These are phyloP conservation scores for Hypoxylon perforatum DNA, from an alignment of 495 filamentous ascomycete genomes.

Conservation along the genomic window DNA sequence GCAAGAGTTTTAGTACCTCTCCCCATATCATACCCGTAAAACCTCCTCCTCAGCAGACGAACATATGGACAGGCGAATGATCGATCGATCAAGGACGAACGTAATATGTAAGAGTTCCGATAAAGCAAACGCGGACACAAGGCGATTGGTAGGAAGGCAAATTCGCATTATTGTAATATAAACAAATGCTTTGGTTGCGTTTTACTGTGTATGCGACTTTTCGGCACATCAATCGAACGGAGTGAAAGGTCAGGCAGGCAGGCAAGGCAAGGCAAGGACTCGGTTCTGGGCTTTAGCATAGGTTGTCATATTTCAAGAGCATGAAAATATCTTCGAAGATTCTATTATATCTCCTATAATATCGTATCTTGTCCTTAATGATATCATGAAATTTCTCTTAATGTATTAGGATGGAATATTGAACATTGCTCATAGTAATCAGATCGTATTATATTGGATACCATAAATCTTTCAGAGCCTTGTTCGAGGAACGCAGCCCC, in stretches of 20 bases:
- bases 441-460: background rate
- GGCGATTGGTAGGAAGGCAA: slow-evolving; percentile 1
- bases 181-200: background rate
- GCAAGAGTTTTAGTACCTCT: slow-evolving; percentile 78
- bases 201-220: slow-evolving; percentile 20
- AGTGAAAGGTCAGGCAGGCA: too few relatives aligned
- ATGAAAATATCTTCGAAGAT: slow-evolving; percentile 19
- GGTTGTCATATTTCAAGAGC: slow-evolving; percentile 31
- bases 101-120: background rate
- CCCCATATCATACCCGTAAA: too few relatives aligned
- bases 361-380: background rate
- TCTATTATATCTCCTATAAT: too few relatives aligned
- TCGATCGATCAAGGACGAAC: background rate
- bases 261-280: slow-evolving; percentile 6
- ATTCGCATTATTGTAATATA: slow-evolving; percentile 34
- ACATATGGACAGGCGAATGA: background rate
- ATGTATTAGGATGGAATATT: background rate
- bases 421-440: background rate
- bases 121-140: background rate
- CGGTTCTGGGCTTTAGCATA: slow-evolving; percentile 33
- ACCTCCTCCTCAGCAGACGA: too few relatives aligned
- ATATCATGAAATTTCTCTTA: too few relatives aligned
- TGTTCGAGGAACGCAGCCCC: background rate
- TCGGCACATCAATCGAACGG: slow-evolving; percentile 20
- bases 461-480: background rate